Percentiles rank a stretch among this genome's conserved stretches.
Evolutionary conservation across 495 filamentous ascomycete genomes (phyloP).

Genomic region (Clohesyomyces aquaticus): DNA sequence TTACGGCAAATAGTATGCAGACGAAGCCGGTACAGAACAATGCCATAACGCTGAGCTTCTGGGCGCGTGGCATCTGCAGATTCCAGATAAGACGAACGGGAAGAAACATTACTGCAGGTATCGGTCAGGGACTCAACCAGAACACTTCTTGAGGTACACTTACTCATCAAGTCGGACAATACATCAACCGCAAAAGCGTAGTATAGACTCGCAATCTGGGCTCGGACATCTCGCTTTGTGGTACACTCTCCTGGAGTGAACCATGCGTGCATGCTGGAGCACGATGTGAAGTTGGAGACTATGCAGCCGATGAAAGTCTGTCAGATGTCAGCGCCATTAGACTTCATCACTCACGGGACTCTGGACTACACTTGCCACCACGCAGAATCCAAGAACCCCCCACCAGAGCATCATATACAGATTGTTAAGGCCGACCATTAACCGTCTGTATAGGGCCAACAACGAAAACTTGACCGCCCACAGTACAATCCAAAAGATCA

Average conservation of each 20-base stretch:
- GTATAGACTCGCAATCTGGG: constrained; percentile 51
- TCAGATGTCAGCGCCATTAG: not conserved
- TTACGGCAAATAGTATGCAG: constrained; percentile 56
- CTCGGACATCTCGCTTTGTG: constrained; percentile 44
- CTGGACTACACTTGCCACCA: constrained; percentile 24
- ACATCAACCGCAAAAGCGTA: constrained; percentile 51
- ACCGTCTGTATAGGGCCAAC: constrained; percentile 50
- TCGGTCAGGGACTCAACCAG: not conserved
- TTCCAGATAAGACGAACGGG: constrained; percentile 56
- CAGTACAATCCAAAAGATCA: constrained; percentile 52
- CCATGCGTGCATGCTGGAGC: constrained; percentile 48
- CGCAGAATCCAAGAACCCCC: constrained; percentile 46
- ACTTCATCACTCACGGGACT: not conserved
- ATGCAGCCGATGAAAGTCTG: constrained; percentile 47
- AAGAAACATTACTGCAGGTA: constrained; percentile 54
- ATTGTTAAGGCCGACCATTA: constrained; percentile 45
- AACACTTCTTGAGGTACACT: not conserved
- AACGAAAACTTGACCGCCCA: constrained; percentile 56
- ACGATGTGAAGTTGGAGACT: constrained; percentile 49
- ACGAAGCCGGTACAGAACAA: constrained; percentile 57
- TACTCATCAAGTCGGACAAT: constrained; percentile 53
- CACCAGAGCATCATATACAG: constrained; percentile 49
- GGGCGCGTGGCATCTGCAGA: constrained; percentile 50
- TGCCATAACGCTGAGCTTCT: constrained; percentile 54
- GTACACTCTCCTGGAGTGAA: constrained; percentile 49